Base-by-base conservation (phyloP, 2,329 filamentous ascomycete species). In the Blumeria hordei region DNA sequence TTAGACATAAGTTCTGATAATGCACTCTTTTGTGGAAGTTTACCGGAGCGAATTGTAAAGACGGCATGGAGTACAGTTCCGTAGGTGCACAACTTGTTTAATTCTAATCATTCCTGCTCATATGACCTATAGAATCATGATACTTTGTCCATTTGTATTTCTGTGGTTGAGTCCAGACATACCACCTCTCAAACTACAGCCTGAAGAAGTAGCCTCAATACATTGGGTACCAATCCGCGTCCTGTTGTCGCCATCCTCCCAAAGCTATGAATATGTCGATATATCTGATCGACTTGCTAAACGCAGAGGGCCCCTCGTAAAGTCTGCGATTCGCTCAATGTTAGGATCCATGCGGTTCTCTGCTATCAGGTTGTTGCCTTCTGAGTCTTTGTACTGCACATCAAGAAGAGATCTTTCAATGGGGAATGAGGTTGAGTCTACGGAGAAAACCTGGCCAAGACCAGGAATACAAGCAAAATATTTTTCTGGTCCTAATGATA, bases 321-420 rank as follows among this genome's bases (percentile, higher is more conserved):
- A 74, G 57, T 71, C 72, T 61, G 69, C 77, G 58, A 67, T 78
- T 39, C 72, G 75, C 44, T 69, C 72, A 35, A 69, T 78, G 61
- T 69, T 83, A 52, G 80, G 80, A 10, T 73, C 74, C 57, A 83
- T 85, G 79, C 71, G 77, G 60, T 83, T 83, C 62, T 77, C 79
- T 28, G 81, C 80, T 6, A 74, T 84, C 35, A 70, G 70, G 49
- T 69, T 85, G 10, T 67, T 75, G 12, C 81, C 81, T 5, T 76
- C 77, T 0, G 76, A 80, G 61, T 78, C 73, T 14, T 66, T 77
- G 9, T 74, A 77, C 61, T 78, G 76, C 62, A 73, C 69, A 54
- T 71, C 72, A 2, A 73, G 72, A 3, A 67, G 70, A 0, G 74
- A 71, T 47, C 66, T 75, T 21, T 56, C 57, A 3, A 54, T 56